A percentile compares a stretch with the other conserved stretches of the same genome.
Evolutionary conservation across 2,329 filamentous ascomycete species (phyloP).

Genomic region (Reticulascus tulasneorum): DNA sequence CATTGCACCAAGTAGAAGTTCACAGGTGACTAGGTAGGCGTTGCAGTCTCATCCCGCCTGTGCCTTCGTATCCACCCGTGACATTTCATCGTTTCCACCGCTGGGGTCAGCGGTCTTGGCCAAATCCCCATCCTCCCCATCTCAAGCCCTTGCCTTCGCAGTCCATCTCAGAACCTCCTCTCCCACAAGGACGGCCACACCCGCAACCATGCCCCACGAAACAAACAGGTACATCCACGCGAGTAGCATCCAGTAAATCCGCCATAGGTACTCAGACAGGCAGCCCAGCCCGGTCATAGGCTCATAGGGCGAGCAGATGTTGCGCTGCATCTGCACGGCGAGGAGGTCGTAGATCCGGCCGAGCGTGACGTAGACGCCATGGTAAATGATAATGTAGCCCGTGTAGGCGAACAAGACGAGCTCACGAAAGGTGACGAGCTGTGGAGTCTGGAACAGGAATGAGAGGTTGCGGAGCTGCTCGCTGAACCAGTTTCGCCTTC

Average conservation of each 20-base stretch:
- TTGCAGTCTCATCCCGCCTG: no score
- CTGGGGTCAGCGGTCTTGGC: no score
- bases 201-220: constrained; percentile 4
- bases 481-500: background rate
- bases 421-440: background rate
- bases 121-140: no score
- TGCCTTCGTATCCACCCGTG: no score
- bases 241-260: background rate
- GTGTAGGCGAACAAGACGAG: background rate
- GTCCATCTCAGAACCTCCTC: no score
- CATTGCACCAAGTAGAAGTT: no score
- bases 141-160: no score
- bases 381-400: no score
- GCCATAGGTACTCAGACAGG: background rate
- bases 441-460: constrained; percentile 1
- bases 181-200: no score
- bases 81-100: no score
- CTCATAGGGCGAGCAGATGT: background rate
- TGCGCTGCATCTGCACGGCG: background rate
- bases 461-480: no score
- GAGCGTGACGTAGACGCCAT: background rate
- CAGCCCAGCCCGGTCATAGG: constrained; percentile 2
- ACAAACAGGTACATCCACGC: constrained; percentile 1
- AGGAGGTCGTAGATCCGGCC: constrained; percentile 2
- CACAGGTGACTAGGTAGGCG: no score